Base-by-base conservation (phyloP, 345 rosid species). In the Erodium maritimum region DNA sequence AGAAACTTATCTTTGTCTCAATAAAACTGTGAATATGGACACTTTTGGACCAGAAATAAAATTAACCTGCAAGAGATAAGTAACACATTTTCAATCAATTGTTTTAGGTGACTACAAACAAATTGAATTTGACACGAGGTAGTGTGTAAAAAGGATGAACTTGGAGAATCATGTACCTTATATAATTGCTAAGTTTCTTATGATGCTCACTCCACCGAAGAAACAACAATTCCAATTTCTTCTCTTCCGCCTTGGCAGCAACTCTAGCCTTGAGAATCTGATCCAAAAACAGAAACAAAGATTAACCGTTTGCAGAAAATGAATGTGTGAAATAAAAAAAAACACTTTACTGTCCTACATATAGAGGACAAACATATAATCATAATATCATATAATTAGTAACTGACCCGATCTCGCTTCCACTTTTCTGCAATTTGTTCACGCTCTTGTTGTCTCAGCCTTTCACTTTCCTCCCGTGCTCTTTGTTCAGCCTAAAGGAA, bases 31-130 rank as follows among this genome's bases (percentile, higher is more conserved):
- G 90, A 87, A 87, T 87, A 87, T 85, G 91, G 86, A 93, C 80
- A 89, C 97, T 85, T 83, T 80, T 79, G 84, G 96, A 93, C 99
- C 90, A 82, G 83, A 91, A 80, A 77, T 80, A 85, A 89, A 89
- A 83, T 73, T 85, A 93, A 93, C 95, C 97, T 93, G 99, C 96
- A 75, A 54, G 54, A 42, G n/a, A 37, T 52, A 23, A 42, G 48
- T 42, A 12, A 14, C 48, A 12, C 14, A 12, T 42, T n/a, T 9
- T 42, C 48, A 14, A 42, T 42, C 48, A 42, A 42, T 14, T 42
- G 48, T 42, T 42, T 7, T 9, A 42, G 1, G 17, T 13, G 12
- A 14, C 48, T 42, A 10, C 48, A 66, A 17, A 61, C 5, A 14
- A 51, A 54, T 50, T 48, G 3, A 33, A 17, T 11, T 19, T 42